A percentile compares a stretch with the other conserved stretches of the same genome.
Conservation (phyloP, 352 stramenopile species). For the Lagenidium sp. region DNA sequence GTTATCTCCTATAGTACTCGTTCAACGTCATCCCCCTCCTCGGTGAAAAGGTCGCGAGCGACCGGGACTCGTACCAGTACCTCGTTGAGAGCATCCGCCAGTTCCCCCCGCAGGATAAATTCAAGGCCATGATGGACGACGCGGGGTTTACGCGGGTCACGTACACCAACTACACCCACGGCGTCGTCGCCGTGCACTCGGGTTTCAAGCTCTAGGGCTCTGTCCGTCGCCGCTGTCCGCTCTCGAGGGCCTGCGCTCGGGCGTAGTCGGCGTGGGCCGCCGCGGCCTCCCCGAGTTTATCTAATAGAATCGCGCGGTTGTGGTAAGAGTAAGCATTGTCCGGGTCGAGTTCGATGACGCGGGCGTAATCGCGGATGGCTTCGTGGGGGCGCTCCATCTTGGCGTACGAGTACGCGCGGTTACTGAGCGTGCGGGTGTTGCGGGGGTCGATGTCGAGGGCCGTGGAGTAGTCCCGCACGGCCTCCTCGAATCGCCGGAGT, state of each 20-base stretch:
- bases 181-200: slow-evolving; percentile 96
- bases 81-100: slow-evolving; percentile 99
- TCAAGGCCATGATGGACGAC: slow-evolving; percentile 91
- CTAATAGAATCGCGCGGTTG: slow-evolving; percentile 76
- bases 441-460: slow-evolving; percentile 59
- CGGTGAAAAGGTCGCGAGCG: slow-evolving; percentile 92
- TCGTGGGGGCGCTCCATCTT: slow-evolving; percentile 64
- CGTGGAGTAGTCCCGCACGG: slow-evolving; percentile 66
- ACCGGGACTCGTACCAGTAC: slow-evolving; percentile 98
- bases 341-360: slow-evolving; percentile 58
- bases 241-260: slow-evolving; percentile 8
- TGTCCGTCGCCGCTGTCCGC: neutral
- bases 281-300: slow-evolving; percentile 48
- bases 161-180: slow-evolving; percentile 96
- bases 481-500: slow-evolving; percentile 47
- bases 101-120: slow-evolving; percentile 96
- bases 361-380: slow-evolving; percentile 69
- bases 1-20: slow-evolving; percentile 92
- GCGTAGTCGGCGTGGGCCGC: slow-evolving; percentile 31
- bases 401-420: slow-evolving; percentile 77
- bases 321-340: slow-evolving; percentile 77
- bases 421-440: slow-evolving; percentile 78
- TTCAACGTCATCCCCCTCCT: slow-evolving; percentile 97
- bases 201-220: slow-evolving; percentile 89
- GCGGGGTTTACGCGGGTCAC: slow-evolving; percentile 91